phyloP scores from a whole-genome alignment of 371 early-diverging fungal genomes.

The Massospora cicadina region DNA sequence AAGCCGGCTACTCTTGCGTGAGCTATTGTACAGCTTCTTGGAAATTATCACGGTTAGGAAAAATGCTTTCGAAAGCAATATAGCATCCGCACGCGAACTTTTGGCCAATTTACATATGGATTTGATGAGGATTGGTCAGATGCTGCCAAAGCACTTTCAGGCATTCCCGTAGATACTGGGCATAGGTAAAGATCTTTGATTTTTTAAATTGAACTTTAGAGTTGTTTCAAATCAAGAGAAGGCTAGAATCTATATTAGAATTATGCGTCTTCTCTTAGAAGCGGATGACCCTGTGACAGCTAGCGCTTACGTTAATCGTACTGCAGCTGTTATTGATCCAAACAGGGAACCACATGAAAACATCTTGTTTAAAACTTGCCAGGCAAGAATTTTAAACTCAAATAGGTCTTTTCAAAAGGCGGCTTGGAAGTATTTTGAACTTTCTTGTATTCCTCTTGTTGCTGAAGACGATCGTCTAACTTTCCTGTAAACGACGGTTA shows the following conservation, averaged over 20 bases:
- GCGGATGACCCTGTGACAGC: constrained; percentile 67
- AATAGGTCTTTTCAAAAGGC: constrained; percentile 76
- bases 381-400: constrained; percentile 71
- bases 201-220: constrained; percentile 17
- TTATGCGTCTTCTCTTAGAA: constrained; percentile 63
- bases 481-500: constrained; percentile 30
- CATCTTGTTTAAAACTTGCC: constrained; percentile 48
- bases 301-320: constrained; percentile 65
- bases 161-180: constrained; percentile 70
- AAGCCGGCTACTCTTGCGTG: neutral
- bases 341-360: constrained; percentile 27
- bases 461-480: constrained; percentile 41
- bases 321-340: constrained; percentile 42
- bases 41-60: neutral
- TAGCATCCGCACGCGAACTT: neutral
- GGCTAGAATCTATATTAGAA: constrained; percentile 61
- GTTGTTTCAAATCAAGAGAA: constrained; percentile 58
- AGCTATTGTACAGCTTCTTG: neutral
- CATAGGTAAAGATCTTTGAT: constrained; percentile 32
- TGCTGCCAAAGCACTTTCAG: constrained; percentile 61
- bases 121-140: constrained; percentile 56
- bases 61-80: neutral
- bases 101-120: constrained; percentile 45
- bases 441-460: constrained; percentile 48
- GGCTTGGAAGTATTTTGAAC: constrained; percentile 61